Evolutionary conservation across 163 green algal genomes (phyloP), one percentile per base, ranked within the genome.

Genomic region (Volvox carteri): DNA sequence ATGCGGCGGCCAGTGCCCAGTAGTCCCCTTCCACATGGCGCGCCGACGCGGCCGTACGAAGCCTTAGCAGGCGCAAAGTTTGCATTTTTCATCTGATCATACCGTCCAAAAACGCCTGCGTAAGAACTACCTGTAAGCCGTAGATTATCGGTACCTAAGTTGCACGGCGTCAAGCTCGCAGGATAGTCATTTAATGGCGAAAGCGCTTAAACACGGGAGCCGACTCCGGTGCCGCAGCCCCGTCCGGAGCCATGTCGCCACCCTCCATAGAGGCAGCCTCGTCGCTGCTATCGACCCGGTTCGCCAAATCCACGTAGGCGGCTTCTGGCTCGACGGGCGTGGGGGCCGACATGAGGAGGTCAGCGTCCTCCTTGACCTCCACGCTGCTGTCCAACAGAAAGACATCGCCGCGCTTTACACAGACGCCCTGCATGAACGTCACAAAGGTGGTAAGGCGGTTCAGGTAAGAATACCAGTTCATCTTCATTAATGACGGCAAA

Each of bases 341-440:
- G 67, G 83, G 68, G 19, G 83, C 83, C 1, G 35, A 44, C 83
- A 88, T 41, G 44, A 58, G 35, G 18, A 33, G n/a, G 35, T 70
- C 37, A 2, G 33, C 44, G 68, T 54, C 62, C 12, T 37, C 60
- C 28, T 62, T 30, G 3, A 12, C 4, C 33, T 1, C 65, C 33
- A 48, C 46, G 65, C 30, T 75, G 56, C 12, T 4, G 3, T 88
- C 83, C 48, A 81, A 37, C 35, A 30, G 19, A 30, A 89, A 89
- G 12, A 35, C 56, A 41, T 84, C 54, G 11, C 84, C 84, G 52
- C 84, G 72, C 84, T 89, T 89, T 39, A 89, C 84, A 72, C 84
- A 89, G 19, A 54, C 73, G 35, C 84, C 84, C 84, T 87, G 67
- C 0, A 19, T 25, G 41, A 21, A 79, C 6, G 54, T n/a, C n/a